These are phyloP conservation scores for Periconia sp. DNA, from an alignment of 2,329 filamentous ascomycete species.

Conservation along the genomic window DNA sequence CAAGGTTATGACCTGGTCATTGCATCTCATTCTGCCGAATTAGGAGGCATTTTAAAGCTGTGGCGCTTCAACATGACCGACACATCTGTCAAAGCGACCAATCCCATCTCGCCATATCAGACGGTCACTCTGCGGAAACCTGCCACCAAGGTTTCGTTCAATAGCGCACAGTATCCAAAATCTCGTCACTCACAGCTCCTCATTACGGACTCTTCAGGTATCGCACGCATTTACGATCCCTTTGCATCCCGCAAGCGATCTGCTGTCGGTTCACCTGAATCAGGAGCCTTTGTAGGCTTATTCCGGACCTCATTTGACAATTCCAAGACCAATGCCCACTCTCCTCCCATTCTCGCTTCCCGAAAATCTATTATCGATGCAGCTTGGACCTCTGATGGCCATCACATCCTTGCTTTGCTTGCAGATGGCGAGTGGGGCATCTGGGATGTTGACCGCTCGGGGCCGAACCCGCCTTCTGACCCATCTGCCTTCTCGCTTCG, in stretches of 20 bases:
- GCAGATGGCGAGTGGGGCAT: slow-evolving; percentile 60
- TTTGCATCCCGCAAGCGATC: slow-evolving; percentile 47
- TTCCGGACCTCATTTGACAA: slow-evolving; percentile 43
- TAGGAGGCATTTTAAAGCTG: slow-evolving; percentile 48
- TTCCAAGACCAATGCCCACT: slow-evolving; percentile 27
- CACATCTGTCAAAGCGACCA: slow-evolving; percentile 44
- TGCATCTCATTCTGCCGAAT: slow-evolving; percentile 49
- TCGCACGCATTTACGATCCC: slow-evolving; percentile 64
- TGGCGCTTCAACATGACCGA: slow-evolving; percentile 48
- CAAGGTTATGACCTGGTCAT: slow-evolving; percentile 49
- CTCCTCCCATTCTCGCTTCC: slow-evolving; percentile 38
- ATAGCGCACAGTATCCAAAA: slow-evolving; percentile 59
- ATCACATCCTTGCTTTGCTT: slow-evolving; percentile 53
- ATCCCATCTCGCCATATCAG: slow-evolving; percentile 51
- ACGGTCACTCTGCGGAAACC: slow-evolving; percentile 57
- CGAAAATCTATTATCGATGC: slow-evolving; percentile 58
- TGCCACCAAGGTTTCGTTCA: slow-evolving; percentile 60
- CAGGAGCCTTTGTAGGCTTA: slow-evolving; percentile 37
- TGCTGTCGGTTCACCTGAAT: slow-evolving; percentile 20
- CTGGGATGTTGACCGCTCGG: slow-evolving; percentile 53
- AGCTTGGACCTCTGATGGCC: slow-evolving; percentile 55
- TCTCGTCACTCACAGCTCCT: slow-evolving; percentile 61
- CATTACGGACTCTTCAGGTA: slow-evolving; percentile 60
- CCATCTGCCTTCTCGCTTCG: slow-evolving; percentile 37
- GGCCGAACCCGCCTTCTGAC: slow-evolving; percentile 35